Percentiles rank a stretch among this genome's conserved stretches.
phyloP scores from a whole-genome alignment of 192 early-diverging fungal genomes.

The Geranomyces michiganensis region DNA sequence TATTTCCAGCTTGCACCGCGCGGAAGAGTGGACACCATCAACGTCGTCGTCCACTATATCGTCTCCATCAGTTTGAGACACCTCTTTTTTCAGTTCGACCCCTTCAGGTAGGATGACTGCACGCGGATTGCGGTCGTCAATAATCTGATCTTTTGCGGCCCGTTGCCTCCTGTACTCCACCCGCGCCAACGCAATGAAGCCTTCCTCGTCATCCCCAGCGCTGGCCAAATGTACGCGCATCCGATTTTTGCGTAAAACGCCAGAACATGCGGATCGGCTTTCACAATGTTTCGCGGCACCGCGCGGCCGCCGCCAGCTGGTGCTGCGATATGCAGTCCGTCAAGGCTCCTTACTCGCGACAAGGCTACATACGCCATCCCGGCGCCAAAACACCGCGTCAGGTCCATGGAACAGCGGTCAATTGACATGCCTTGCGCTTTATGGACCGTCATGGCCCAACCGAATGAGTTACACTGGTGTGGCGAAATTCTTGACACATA shows the following conservation, averaged over 20 bases:
- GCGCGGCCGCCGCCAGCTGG: conserved; percentile 41
- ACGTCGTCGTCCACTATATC: too few species aligned
- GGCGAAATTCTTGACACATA: too few species aligned
- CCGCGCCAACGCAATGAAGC: background rate
- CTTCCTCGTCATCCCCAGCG: background rate
- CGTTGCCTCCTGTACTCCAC: background rate
- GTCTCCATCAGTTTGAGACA: too few species aligned
- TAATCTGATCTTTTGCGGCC: background rate
- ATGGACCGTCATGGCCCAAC: conserved; percentile 88
- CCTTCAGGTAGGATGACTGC: too few species aligned
- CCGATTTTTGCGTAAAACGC: conserved; percentile 56
- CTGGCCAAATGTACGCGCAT: background rate
- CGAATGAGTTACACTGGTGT: too few species aligned
- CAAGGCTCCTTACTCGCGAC: conserved; percentile 72
- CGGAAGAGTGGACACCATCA: too few species aligned
- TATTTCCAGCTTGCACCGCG: too few species aligned
- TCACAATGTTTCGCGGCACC: conserved; percentile 67
- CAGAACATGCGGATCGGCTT: conserved; percentile 72
- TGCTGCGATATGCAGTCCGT: conserved; percentile 57
- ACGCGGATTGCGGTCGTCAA: too few species aligned
- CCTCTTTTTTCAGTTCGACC: too few species aligned
- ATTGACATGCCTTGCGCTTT: conserved; percentile 89
- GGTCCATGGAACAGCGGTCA: conserved; percentile 72
- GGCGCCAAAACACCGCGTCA: conserved; percentile 77
- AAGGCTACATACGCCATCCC: conserved; percentile 88